Conservation (phyloP, 2,329 filamentous ascomycete species). For the Cercospora sp. region DNA sequence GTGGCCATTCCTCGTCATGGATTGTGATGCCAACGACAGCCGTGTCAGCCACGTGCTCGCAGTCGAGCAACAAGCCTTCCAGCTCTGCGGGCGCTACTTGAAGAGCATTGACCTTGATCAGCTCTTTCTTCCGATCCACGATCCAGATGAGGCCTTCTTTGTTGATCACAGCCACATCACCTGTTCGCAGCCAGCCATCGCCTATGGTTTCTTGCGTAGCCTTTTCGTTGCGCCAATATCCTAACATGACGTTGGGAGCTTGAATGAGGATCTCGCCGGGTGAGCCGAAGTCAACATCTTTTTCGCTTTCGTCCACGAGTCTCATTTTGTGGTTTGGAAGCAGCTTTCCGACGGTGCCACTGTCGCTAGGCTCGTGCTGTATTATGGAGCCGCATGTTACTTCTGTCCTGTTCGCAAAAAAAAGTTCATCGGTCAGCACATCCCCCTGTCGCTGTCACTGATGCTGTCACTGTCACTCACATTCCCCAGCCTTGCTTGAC, state of each 20-base stretch:
- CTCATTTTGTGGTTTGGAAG: slow-evolving; percentile 44
- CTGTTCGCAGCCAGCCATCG: slow-evolving; percentile 45
- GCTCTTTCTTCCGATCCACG: slow-evolving; percentile 41
- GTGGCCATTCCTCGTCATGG: slow-evolving; percentile 54
- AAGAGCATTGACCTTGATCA: slow-evolving; percentile 11
- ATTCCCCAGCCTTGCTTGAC: slow-evolving; percentile 47
- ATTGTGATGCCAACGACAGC: slow-evolving; percentile 57
- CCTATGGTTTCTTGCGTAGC: slow-evolving; percentile 43
- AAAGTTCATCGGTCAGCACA: not conserved
- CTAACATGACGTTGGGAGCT: slow-evolving; percentile 45
- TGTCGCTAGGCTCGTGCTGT: slow-evolving; percentile 38
- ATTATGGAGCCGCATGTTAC: slow-evolving; percentile 45
- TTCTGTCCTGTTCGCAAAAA: slow-evolving; percentile 28
- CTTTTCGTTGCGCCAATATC: slow-evolving; percentile 46
- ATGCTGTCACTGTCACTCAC: slow-evolving; percentile 13
- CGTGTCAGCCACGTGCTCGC: slow-evolving; percentile 56
- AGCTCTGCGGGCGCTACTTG: slow-evolving; percentile 38
- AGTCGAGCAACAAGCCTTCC: slow-evolving; percentile 50
- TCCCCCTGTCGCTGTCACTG: not conserved
- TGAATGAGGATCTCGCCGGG: slow-evolving; percentile 46
- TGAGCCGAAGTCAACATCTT: slow-evolving; percentile 42
- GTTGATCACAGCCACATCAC: slow-evolving; percentile 39
- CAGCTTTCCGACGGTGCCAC: slow-evolving; percentile 45
- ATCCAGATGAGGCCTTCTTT: slow-evolving; percentile 40
- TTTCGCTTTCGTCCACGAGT: slow-evolving; percentile 46